Base-by-base conservation (phyloP, 2,329 filamentous ascomycete species). In the Aspergillus quadrilineatus region DNA sequence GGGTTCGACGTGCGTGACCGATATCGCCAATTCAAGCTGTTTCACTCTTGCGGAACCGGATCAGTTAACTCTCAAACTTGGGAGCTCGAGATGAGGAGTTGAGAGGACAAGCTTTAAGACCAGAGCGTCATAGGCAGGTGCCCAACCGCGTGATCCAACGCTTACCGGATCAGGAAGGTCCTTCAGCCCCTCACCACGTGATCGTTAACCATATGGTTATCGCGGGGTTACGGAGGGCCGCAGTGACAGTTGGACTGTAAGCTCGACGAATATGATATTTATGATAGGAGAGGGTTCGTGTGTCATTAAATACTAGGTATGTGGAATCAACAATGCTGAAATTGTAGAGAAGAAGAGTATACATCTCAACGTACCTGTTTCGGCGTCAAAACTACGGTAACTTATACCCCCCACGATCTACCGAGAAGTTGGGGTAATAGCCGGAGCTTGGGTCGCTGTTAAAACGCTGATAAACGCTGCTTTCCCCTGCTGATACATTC, bases 1-100 rank as follows among this genome's bases (percentile, higher is more conserved):
- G 34, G 41, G 17, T 14, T 50, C 60, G 61, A 55, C 57, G 55
- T 46, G 34, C 46, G 32, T 44, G 29, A 34, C 41, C 43, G 52
- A 48, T 58, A 48, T 53, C 43, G 47, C 58, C 42, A 39, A 36
- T 28, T 29, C 44, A 42, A 7, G 37, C 44, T 22, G 30, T 22
- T 14, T 29, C 12, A n/a, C 14, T 15, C 42, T 10, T 29, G 42
- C 28, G 28, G 6, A 39, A 39, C 49, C 43, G 12, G 44, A 56
- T 56, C 29, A 32, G 17, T 50, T 43, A 17, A 17, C 22, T 22
- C 22, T 22, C 22, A 32, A 29, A 32, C 15, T 34, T 29, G 29
- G 4, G 28, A 29, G 39, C 8, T 28, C 4, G 22, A 10, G 29
- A 47, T 10, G 44, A 22, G 44, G 8, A 26, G n/a, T 47, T 22